These are phyloP conservation scores for Miscanthus sacchariflorus DNA, from an alignment of 202 grass and related monocot species.

Conservation along the genomic window DNA sequence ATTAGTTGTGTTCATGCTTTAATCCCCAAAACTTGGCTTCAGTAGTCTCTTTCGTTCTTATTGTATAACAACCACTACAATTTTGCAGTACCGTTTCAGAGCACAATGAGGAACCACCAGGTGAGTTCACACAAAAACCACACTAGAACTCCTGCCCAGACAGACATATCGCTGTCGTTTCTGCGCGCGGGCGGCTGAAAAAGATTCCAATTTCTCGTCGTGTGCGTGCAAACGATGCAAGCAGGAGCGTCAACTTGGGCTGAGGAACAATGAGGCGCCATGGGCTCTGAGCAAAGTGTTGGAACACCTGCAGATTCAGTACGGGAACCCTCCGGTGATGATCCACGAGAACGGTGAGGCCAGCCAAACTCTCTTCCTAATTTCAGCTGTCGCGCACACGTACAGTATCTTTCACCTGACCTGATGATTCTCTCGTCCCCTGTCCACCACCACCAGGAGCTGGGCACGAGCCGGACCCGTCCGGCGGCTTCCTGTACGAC, in stretches of 20 bases:
- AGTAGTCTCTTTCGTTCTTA: no score
- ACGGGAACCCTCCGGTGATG: conserved; percentile 61
- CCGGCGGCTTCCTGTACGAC: background rate
- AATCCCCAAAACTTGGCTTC: no score
- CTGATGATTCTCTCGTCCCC: no score
- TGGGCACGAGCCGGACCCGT: background rate
- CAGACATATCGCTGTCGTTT: background rate
- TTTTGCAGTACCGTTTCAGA: background rate
- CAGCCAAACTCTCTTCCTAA: background rate
- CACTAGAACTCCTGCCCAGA: background rate
- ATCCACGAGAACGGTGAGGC: conserved; percentile 83
- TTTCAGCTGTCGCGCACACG: no score
- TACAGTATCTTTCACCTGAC: background rate
- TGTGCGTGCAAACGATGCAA: background rate
- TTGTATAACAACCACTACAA: no score
- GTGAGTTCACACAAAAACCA: background rate
- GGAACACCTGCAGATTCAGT: conserved; percentile 64
- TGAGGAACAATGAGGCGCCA: conserved; percentile 9
- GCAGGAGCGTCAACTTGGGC: background rate
- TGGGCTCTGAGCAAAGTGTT: conserved; percentile 76
- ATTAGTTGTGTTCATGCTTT: no score
- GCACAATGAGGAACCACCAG: background rate
- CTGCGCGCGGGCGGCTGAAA: background rate
- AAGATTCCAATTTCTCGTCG: background rate
- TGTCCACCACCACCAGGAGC: background rate